Percentiles rank a stretch among this genome's conserved stretches.
phyloP scores from a whole-genome alignment of 768 basidiomycete genomes.

The Mycena albidolilacea region DNA sequence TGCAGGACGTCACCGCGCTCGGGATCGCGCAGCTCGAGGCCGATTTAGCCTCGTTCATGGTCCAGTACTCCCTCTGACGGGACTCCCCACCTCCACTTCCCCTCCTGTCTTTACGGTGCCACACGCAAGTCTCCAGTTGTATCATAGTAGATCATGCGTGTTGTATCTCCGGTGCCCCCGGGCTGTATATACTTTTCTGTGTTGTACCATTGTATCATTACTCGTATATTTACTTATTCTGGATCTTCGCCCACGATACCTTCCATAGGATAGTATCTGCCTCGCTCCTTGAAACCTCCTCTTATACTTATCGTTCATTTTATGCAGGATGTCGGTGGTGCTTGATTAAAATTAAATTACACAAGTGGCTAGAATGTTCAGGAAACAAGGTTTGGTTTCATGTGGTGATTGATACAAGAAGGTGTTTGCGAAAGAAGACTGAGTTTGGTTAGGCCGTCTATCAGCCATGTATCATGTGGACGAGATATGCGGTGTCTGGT shows the following conservation, averaged over 20 bases:
- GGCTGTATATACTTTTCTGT: slow-evolving; percentile 25
- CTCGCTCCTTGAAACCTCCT: slow-evolving; percentile 12
- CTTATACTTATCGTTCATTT: slow-evolving; percentile 19
- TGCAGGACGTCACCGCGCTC: slow-evolving; percentile 11
- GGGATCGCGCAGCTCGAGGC: slow-evolving; percentile 39
- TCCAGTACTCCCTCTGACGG: slow-evolving; percentile 35
- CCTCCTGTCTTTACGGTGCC: neutral
- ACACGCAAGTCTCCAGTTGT: neutral
- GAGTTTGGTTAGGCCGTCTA: neutral
- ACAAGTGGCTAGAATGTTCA: neutral
- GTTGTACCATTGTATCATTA: slow-evolving; percentile 38
- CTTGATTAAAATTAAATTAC: slow-evolving; percentile 4
- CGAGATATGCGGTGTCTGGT: too few relatives aligned
- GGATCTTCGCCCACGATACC: neutral
- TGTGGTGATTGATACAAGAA: slow-evolving; percentile 3
- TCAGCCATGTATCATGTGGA: too few relatives aligned
- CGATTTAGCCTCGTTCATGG: slow-evolving; percentile 36
- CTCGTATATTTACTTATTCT: slow-evolving; percentile 16
- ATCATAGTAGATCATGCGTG: slow-evolving; percentile 8
- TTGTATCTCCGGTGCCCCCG: slow-evolving; percentile 11
- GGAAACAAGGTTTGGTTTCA: slow-evolving; percentile 18
- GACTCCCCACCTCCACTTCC: neutral
- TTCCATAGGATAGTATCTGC: neutral
- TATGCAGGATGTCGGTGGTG: slow-evolving; percentile 1
- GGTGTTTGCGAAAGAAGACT: neutral